Evolutionary conservation across 441 rosid species (phyloP).

Genomic region (Codiaeum variegatum): DNA sequence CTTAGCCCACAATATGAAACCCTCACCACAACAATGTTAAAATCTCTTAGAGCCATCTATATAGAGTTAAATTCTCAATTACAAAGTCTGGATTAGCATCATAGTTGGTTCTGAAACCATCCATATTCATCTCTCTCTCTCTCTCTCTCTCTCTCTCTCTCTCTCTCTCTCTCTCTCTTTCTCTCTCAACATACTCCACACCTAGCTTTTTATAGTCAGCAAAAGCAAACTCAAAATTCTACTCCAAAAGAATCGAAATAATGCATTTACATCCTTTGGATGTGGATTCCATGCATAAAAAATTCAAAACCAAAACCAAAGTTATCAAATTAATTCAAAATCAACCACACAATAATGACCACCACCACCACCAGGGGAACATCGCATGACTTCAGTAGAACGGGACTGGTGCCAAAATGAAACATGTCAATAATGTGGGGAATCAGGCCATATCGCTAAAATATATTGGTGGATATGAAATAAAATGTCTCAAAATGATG

Average conservation of each 20-base stretch:
- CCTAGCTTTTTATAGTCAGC: background rate
- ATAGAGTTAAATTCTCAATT: constrained; percentile 5
- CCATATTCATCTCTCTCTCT: background rate
- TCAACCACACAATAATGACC: no score
- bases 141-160: constrained; percentile 4
- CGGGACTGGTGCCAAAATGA: no score
- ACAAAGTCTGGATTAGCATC: background rate
- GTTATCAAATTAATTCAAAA: no score
- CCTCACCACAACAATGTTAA: constrained; percentile 12
- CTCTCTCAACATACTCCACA: background rate
- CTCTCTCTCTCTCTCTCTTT: background rate
- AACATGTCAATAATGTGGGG: no score
- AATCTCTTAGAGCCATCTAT: constrained; percentile 1
- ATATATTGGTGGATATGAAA: no score
- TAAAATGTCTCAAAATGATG: no score
- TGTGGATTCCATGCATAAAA: background rate
- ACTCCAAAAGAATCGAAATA: background rate
- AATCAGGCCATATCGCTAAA: no score
- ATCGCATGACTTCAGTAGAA: no score
- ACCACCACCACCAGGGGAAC: no score
- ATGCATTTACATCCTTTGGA: background rate
- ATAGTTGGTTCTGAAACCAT: background rate
- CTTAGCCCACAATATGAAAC: no score
- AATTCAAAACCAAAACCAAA: no score
- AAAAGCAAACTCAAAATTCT: background rate